A percentile compares a stretch with the other conserved stretches of the same genome.
These are phyloP conservation scores for Mycena pura DNA, from an alignment of 768 basidiomycete genomes.

Conservation along the genomic window DNA sequence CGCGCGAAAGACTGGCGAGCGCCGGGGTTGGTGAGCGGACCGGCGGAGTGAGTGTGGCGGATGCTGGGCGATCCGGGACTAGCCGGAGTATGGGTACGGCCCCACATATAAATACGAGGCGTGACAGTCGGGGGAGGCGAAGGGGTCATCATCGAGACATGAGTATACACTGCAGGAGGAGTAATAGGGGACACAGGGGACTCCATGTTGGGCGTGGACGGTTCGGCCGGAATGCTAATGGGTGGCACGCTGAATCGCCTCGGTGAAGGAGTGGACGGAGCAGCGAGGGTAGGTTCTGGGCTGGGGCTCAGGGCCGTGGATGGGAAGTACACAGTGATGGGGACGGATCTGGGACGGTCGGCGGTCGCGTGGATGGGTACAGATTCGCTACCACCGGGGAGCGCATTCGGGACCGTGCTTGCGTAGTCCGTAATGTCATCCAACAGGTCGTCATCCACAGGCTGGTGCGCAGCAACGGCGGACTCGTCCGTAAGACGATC, in stretches of 20 bases:
- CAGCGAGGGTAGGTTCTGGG: no score
- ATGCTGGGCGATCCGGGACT: slow-evolving; percentile 43
- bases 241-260: slow-evolving; percentile 12
- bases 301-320: slow-evolving; percentile 30
- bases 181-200: slow-evolving; percentile 29
- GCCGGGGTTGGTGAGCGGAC: slow-evolving; percentile 64
- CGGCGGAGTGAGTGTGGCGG: slow-evolving; percentile 37
- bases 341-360: slow-evolving; percentile 32
- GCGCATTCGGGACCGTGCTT: not conserved
- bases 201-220: slow-evolving; percentile 14
- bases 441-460: not conserved
- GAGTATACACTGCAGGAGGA: slow-evolving; percentile 33
- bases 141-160: slow-evolving; percentile 44
- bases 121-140: slow-evolving; percentile 64
- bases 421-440: not conserved
- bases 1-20: slow-evolving; percentile 68
- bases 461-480: not conserved
- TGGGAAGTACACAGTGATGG: slow-evolving; percentile 24
- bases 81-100: slow-evolving; percentile 35
- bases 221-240: slow-evolving; percentile 13
- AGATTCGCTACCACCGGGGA: slow-evolving; percentile 44
- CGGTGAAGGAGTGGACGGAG: slow-evolving; percentile 3
- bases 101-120: slow-evolving; percentile 65
- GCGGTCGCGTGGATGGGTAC: slow-evolving; percentile 46
- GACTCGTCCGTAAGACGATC: not conserved